phyloP scores from a whole-genome alignment of 2,329 filamentous ascomycete species.

The Lachnellula hyalina region DNA sequence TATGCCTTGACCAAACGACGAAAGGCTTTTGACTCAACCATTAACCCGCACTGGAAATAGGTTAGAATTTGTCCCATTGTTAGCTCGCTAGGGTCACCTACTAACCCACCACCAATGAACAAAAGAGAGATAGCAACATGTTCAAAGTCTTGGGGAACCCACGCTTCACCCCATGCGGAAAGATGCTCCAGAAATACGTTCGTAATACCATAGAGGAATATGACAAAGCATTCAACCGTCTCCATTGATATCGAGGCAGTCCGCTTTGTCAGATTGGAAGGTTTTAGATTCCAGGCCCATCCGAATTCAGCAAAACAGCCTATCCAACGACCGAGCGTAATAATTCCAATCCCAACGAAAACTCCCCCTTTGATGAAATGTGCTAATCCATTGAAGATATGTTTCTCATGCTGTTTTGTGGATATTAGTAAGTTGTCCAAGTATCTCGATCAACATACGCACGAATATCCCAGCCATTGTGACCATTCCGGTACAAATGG shows the following conservation, averaged over 20 bases:
- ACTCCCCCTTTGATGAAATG: constrained; percentile 91
- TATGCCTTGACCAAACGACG: constrained; percentile 38
- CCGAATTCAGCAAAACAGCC: constrained; percentile 83
- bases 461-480: constrained; percentile 75
- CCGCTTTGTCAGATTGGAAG: constrained; percentile 35
- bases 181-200: constrained; percentile 92
- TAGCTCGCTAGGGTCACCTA: constrained; percentile 38
- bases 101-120: constrained; percentile 84
- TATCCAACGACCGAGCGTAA: constrained; percentile 82
- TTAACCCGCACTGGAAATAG: constrained; percentile 61
- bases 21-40: constrained; percentile 60
- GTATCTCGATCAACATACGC: not conserved
- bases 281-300: constrained; percentile 80
- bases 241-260: constrained; percentile 55
- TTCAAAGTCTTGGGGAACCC: constrained; percentile 75
- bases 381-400: constrained; percentile 73
- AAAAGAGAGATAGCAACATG: constrained; percentile 86
- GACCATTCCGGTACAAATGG: constrained; percentile 65
- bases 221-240: constrained; percentile 80
- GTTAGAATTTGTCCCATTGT: constrained; percentile 6
- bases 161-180: constrained; percentile 60
- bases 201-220: constrained; percentile 78
- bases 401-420: constrained; percentile 43
- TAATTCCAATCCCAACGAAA: constrained; percentile 84
- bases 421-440: constrained; percentile 5